These are phyloP conservation scores for Fomitopsis schrenkii DNA, from an alignment of 1,284 basidiomycete genomes.

Conservation along the genomic window DNA sequence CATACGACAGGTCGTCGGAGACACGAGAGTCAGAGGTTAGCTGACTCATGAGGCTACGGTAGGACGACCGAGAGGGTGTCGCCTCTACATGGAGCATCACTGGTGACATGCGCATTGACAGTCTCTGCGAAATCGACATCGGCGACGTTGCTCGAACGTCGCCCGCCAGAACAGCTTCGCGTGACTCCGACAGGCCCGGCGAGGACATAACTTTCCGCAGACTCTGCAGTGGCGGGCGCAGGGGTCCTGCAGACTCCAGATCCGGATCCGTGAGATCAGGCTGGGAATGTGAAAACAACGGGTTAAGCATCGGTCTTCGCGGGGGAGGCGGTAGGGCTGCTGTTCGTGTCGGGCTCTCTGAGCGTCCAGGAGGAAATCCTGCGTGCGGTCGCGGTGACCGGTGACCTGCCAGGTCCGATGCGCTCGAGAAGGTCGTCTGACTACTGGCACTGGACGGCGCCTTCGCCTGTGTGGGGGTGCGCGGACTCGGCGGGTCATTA, in stretches of 20 bases:
- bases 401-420: constrained; percentile 9
- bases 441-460: constrained; percentile 18
- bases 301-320: constrained; percentile 43
- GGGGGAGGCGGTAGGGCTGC: constrained; percentile 61
- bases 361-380: constrained; percentile 29
- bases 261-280: constrained; percentile 37
- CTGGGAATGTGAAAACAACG: constrained; percentile 52
- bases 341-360: constrained; percentile 50
- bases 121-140: constrained; percentile 12
- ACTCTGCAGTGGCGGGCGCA: constrained; percentile 12
- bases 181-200: constrained; percentile 17
- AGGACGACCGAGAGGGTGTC: constrained; percentile 20
- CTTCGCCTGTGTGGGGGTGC: constrained; percentile 12
- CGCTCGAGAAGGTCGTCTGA: constrained; percentile 22
- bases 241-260: constrained; percentile 8
- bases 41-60: constrained; percentile 21
- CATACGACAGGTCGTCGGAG: constrained; percentile 26
- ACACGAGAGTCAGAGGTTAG: constrained; percentile 21
- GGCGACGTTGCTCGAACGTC: constrained; percentile 17
- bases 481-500: constrained; percentile 9
- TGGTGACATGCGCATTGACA: constrained; percentile 12
- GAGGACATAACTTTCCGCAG: constrained; percentile 23
- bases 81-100: constrained; percentile 8
- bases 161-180: constrained; percentile 6
- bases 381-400: constrained; percentile 8